Conservation (phyloP, 2,329 filamentous ascomycete genomes). For the Pestalotiopsis sp. region DNA sequence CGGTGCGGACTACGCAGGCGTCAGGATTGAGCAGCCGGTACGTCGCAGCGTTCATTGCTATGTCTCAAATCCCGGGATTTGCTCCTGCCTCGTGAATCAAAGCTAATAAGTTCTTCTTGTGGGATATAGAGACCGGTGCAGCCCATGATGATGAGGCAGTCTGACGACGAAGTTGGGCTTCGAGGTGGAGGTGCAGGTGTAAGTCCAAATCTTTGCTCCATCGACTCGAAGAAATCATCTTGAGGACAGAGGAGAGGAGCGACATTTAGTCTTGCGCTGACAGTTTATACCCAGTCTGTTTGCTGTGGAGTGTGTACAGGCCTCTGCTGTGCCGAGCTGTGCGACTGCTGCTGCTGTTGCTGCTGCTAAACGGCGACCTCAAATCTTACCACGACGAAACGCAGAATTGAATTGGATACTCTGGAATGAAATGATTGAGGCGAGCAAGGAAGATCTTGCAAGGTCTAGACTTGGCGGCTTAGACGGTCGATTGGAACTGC, state of each 20-base stretch:
- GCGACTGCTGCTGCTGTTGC: slow-evolving; percentile 10
- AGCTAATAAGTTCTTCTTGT: not conserved
- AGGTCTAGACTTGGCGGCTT: not conserved
- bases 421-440: not conserved
- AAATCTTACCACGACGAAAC: not conserved
- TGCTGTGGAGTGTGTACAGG: slow-evolving; percentile 4
- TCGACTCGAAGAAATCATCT: not conserved
- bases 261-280: not conserved
- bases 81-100: not conserved
- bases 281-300: not conserved
- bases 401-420: not conserved
- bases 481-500: not conserved
- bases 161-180: not conserved
- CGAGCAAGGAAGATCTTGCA: not conserved
- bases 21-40: slow-evolving; percentile 10
- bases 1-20: slow-evolving; percentile 1
- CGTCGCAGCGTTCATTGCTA: too few relatives aligned
- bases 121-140: not conserved
- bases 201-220: not conserved
- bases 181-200: slow-evolving; percentile 4
- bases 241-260: too few relatives aligned
- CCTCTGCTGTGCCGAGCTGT: slow-evolving; percentile 6
- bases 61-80: too few relatives aligned
- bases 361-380: not conserved
- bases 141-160: slow-evolving; percentile 7